Conservation (phyloP, 2,329 filamentous ascomycete species). For the Dactylellina leptospora region DNA sequence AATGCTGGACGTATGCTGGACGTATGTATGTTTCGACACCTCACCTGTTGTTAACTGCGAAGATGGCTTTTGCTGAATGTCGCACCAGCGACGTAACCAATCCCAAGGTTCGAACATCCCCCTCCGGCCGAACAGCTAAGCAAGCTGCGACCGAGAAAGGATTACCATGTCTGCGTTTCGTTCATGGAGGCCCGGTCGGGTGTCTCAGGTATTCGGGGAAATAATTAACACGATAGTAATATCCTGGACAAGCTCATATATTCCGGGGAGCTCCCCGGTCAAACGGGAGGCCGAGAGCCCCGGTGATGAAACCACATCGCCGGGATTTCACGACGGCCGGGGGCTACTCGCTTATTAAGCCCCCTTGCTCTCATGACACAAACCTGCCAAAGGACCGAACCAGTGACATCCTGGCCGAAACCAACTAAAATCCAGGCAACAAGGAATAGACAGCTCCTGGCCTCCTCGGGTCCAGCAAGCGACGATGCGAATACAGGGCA, state of each 20-base stretch:
- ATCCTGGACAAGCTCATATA: background rate
- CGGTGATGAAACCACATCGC: conserved; percentile 42
- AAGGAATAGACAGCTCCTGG: conserved; percentile 43
- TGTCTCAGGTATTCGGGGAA: conserved; percentile 51
- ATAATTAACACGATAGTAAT: conserved; percentile 1
- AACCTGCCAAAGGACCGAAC: conserved; percentile 50
- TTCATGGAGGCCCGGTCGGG: conserved; percentile 33
- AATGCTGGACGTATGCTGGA: conserved; percentile 3
- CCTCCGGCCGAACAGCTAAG: conserved; percentile 50
- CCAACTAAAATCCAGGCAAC: conserved; percentile 54
- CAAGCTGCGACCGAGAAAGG: conserved; percentile 45
- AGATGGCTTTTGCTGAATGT: conserved; percentile 1
- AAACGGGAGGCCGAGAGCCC: conserved; percentile 12
- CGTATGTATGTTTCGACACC: background rate
- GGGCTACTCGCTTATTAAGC: conserved; percentile 45
- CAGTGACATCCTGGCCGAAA: conserved; percentile 52
- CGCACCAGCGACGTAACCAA: conserved; percentile 35
- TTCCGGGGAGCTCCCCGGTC: conserved; percentile 12
- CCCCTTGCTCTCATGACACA: conserved; percentile 52
- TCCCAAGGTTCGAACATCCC: conserved; percentile 43
- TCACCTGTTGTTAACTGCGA: background rate
- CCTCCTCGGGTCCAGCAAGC: conserved; percentile 39
- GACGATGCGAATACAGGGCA: conserved; percentile 33
- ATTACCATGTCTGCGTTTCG: conserved; percentile 43
- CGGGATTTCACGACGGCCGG: conserved; percentile 34